Percentiles rank a stretch among this genome's conserved stretches.
phyloP scores from a whole-genome alignment of 345 rosid species.

The Salix arbutifolia region DNA sequence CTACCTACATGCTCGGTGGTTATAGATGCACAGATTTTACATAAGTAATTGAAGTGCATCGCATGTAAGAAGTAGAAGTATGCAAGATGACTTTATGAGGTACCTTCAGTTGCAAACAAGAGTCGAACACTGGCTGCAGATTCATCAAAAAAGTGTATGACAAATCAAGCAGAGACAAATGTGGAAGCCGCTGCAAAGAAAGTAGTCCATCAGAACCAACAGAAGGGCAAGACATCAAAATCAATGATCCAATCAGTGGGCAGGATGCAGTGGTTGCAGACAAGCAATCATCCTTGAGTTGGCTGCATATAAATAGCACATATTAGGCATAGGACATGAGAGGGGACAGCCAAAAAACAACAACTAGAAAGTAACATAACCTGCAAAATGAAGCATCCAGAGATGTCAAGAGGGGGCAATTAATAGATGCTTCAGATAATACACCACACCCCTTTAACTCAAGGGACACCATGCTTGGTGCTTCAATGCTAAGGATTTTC shows the following conservation, averaged over 20 bases:
- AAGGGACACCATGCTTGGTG: constrained; percentile 69
- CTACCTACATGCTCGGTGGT: neutral
- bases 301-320: constrained; percentile 43
- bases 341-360: constrained; percentile 3
- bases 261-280: constrained; percentile 78
- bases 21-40: neutral
- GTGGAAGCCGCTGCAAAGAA: constrained; percentile 57
- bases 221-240: constrained; percentile 87
- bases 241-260: constrained; percentile 73
- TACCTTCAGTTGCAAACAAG: constrained; percentile 89
- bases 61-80: neutral
- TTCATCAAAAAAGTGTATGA: constrained; percentile 84
- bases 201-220: constrained; percentile 77
- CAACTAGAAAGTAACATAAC: constrained; percentile 28
- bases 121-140: constrained; percentile 75
- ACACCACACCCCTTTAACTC: constrained; percentile 98
- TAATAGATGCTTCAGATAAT: constrained; percentile 69
- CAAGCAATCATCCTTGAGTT: constrained; percentile 82
- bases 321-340: constrained; percentile 10
- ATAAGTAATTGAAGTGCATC: neutral
- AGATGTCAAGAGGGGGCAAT: constrained; percentile 76
- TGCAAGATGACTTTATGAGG: neutral
- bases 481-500: constrained; percentile 67
- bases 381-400: constrained; percentile 98
- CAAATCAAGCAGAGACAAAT: constrained; percentile 70